Evolutionary conservation across 2,329 filamentous ascomycete species (phyloP).

Genomic region (Cytospora chrysosperma): DNA sequence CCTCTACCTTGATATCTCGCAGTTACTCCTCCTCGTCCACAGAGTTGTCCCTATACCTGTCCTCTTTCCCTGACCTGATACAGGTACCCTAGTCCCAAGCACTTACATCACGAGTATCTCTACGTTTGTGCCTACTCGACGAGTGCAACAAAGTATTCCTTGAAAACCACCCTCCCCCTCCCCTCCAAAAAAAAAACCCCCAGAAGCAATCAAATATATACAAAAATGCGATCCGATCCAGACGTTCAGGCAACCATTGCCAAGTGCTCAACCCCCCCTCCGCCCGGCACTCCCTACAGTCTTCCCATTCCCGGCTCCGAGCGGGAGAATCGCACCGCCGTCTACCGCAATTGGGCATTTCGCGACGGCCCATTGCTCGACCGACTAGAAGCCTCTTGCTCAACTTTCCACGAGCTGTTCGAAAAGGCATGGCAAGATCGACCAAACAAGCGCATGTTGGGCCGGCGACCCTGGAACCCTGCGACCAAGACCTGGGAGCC

Average conservation of each 20-base stretch:
- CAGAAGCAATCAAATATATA: background rate
- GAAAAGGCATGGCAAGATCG: conserved; percentile 63
- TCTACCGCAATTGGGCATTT: conserved; percentile 84
- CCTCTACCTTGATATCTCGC: background rate
- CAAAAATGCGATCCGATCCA: conserved; percentile 35
- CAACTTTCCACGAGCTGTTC: conserved; percentile 79
- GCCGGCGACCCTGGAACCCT: conserved; percentile 76
- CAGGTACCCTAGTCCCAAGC: background rate
- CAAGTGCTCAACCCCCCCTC: conserved; percentile 62
- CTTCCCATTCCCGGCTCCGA: conserved; percentile 74
- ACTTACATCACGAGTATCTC: background rate
- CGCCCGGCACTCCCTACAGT: conserved; percentile 74
- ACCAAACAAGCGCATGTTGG: conserved; percentile 72
- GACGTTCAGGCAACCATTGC: conserved; percentile 43
- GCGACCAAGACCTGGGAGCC: conserved; percentile 69
- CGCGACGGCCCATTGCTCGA: conserved; percentile 68
- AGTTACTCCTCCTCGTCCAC: background rate
- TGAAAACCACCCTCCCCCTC: too few relatives aligned
- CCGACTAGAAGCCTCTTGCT: conserved; percentile 68
- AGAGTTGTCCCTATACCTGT: background rate
- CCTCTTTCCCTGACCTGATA: too few relatives aligned
- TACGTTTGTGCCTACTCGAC: background rate
- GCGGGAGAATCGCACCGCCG: conserved; percentile 65
- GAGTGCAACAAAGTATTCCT: background rate
- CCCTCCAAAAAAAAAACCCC: too few relatives aligned